Percentiles rank a stretch among this genome's conserved stretches.
These are phyloP conservation scores for Apostasia shenzhenica DNA, from an alignment of 106 monocot species.

Conservation along the genomic window DNA sequence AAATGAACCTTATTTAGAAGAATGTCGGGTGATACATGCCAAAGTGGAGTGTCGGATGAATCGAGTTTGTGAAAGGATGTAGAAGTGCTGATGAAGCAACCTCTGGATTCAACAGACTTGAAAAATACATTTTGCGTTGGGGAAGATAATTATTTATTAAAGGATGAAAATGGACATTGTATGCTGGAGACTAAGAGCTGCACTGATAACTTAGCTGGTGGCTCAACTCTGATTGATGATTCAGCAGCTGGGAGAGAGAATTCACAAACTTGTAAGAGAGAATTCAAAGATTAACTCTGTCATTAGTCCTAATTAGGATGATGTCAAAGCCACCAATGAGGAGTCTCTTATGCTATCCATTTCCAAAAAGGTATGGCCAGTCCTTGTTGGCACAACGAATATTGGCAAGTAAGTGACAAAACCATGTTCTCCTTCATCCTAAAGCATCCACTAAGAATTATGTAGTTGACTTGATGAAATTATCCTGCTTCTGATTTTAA, in stretches of 20 bases:
- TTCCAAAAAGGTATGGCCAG: conserved; percentile 3
- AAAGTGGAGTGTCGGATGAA: conserved; percentile 17
- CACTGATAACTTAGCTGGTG: neutral
- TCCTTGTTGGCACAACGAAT: neutral
- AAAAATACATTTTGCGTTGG: neutral
- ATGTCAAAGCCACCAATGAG: neutral
- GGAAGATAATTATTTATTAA: neutral
- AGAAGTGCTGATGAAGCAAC: neutral
- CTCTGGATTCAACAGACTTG: neutral
- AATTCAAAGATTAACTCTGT: neutral
- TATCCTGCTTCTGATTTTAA: too few relatives aligned
- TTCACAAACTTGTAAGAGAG: neutral
- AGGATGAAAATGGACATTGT: neutral
- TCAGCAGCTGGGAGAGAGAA: neutral
- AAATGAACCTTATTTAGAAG: conserved; percentile 8
- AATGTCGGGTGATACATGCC: conserved; percentile 15
- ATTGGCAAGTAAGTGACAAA: too few relatives aligned
- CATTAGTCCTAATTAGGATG: neutral
- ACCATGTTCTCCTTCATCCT: too few relatives aligned
- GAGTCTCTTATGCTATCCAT: neutral
- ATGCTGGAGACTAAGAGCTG: neutral
- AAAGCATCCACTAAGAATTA: too few relatives aligned
- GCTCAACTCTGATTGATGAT: neutral
- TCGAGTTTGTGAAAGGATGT: conserved; percentile 4
- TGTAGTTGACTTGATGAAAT: too few relatives aligned